These are phyloP conservation scores for Neopestalotiopsis sp. DNA, from an alignment of 2,329 filamentous ascomycete species.

Conservation along the genomic window DNA sequence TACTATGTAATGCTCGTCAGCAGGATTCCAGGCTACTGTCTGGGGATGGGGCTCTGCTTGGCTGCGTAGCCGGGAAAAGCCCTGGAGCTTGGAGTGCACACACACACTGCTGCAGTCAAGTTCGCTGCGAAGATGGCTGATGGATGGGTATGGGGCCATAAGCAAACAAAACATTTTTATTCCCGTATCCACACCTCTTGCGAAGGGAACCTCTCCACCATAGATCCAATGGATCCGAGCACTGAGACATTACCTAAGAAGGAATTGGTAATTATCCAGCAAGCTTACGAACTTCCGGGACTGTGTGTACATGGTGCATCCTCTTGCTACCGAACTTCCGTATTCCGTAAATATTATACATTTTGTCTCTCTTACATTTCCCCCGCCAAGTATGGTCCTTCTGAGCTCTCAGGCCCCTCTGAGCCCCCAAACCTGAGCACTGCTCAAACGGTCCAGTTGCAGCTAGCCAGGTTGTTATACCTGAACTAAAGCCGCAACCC, in stretches of 20 bases:
- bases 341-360: neutral
- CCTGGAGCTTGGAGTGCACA: neutral
- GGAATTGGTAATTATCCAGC: neutral
- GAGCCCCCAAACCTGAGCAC: neutral
- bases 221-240: neutral
- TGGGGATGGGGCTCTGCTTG: neutral
- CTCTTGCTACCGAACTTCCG: neutral
- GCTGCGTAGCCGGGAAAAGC: neutral
- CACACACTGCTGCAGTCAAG: too few relatives aligned
- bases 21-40: neutral
- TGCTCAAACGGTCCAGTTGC: neutral
- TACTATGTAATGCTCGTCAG: neutral
- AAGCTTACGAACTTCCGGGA: too few relatives aligned
- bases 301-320: too few relatives aligned
- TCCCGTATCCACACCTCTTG: neutral
- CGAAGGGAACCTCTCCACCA: neutral
- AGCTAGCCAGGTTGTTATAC: neutral
- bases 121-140: too few relatives aligned
- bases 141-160: neutral
- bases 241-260: neutral
- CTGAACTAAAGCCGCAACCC: neutral
- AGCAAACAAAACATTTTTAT: neutral
- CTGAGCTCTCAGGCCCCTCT: neutral
- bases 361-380: neutral
- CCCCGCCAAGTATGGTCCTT: neutral